These are phyloP conservation scores for Barbatosphaeria neglecta DNA, from an alignment of 495 filamentous ascomycete species.

Conservation along the genomic window DNA sequence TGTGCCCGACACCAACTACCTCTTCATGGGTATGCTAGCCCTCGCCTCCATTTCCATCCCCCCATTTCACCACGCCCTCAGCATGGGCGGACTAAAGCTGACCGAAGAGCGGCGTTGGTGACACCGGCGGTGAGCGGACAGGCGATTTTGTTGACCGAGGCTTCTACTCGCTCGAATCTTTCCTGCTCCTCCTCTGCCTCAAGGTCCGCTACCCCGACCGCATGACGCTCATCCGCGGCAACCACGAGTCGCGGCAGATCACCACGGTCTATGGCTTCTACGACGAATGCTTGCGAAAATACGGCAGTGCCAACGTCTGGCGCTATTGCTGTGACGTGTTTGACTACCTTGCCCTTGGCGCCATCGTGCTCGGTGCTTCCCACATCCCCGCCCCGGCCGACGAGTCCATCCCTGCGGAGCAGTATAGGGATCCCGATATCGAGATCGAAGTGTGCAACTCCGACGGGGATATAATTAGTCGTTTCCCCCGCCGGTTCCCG, in stretches of 20 bases:
- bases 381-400: slow-evolving; percentile 49
- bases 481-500: slow-evolving; percentile 51
- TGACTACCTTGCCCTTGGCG: slow-evolving; percentile 92
- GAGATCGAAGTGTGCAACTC: slow-evolving; percentile 89
- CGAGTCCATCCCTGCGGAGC: slow-evolving; percentile 31
- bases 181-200: slow-evolving; percentile 85
- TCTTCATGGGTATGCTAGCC: slow-evolving; percentile 69
- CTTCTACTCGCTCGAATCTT: slow-evolving; percentile 95
- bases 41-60: too few species aligned
- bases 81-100: too few species aligned
- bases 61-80: too few species aligned
- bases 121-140: too few species aligned
- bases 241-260: slow-evolving; percentile 96
- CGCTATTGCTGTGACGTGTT: slow-evolving; percentile 98
- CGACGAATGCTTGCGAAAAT: slow-evolving; percentile 95
- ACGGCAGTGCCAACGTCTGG: slow-evolving; percentile 96
- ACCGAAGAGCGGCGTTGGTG: too few species aligned
- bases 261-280: slow-evolving; percentile 99
- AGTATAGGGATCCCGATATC: slow-evolving; percentile 52
- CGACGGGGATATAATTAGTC: slow-evolving; percentile 62
- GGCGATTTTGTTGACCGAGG: slow-evolving; percentile 96
- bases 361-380: slow-evolving; percentile 82
- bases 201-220: slow-evolving; percentile 97
- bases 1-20: slow-evolving; percentile 93
- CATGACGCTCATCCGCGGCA: slow-evolving; percentile 92